Base-by-base conservation (phyloP, 306 rosid genomes). In the Cucumis cinereus region DNA sequence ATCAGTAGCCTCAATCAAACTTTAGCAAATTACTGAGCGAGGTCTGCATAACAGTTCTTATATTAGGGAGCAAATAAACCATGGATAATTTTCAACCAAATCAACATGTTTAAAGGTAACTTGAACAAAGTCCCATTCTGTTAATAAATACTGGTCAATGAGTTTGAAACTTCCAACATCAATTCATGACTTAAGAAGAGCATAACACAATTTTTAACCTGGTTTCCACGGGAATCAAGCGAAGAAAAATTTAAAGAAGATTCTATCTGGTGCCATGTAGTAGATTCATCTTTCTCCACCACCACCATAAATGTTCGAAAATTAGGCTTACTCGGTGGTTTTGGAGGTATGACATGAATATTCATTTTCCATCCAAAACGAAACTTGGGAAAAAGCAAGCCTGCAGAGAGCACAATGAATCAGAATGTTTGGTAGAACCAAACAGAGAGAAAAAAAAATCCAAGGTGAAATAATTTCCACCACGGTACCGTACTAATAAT, bases 351-450 rank as follows among this genome's bases (percentile, higher is more conserved):
- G 83, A 88, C 90, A 83, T 88, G 80, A 66, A 94, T 83, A 77
- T 69, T 87, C 90, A 87, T 85, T 86, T 89, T 94, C 98, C 98
- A 94, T 52, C 98, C 97, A 77, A 87, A 86, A 73, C 97, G 92
- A 49, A 89, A 91, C 81, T 82, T 90, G 0, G 95, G 81, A 86
- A 91, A 86, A 76, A 94, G 91, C 75, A 91, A 77, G 86, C 81
- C 98, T 94, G 92, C 78, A 80, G 83, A 81, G 75, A 45, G 33
- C 17, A 12, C 8, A 56, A 76, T 16, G 43, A 22, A 66, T 50
- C 33, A 38, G 5, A n/a, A 72, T 35, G 8, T 71, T 30, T 23
- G 0, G 7, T 47, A 47, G 24, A 49, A 80, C 47, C 60, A 71
- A 7, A 63, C 16, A 53, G 40, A 81, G 4, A 30, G 3, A 28